Conservation (phyloP, 495 filamentous ascomycete species). For the Pseudoneurospora amorphoporcata region DNA sequence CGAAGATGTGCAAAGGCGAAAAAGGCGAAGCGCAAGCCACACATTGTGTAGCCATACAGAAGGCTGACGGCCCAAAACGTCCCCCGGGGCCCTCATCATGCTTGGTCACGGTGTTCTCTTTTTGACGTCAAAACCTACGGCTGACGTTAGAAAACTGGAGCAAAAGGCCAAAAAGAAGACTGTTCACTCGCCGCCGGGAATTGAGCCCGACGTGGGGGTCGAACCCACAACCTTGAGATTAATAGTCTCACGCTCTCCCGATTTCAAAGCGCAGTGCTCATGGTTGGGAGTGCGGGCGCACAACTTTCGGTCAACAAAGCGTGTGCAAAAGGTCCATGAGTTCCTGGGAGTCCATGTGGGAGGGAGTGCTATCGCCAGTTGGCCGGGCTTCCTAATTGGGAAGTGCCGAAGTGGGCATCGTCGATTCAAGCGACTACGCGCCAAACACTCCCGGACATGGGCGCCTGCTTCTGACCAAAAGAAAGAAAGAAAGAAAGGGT, state of each 20-base stretch:
- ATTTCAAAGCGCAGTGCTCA: constrained; percentile 20
- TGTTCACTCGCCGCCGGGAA: background rate
- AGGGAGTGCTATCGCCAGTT: background rate
- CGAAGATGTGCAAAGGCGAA: background rate
- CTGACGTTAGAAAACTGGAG: background rate
- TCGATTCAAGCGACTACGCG: background rate
- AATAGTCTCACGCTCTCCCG: constrained; percentile 68
- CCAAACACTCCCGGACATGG: background rate
- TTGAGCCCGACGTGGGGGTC: background rate
- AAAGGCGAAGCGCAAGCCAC: background rate
- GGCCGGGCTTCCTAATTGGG: background rate
- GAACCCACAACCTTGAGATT: constrained; percentile 11
- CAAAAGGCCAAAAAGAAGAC: background rate
- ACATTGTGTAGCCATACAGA: background rate
- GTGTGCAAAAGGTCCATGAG: background rate
- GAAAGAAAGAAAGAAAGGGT: background rate
- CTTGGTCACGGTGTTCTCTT: background rate
- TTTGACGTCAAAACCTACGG: background rate
- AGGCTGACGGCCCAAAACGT: background rate
- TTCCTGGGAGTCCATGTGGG: background rate
- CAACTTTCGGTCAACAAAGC: background rate
- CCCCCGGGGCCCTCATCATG: background rate
- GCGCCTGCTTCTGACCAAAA: background rate
- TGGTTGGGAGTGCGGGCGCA: background rate
- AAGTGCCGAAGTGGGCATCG: background rate